Base-by-base conservation (phyloP, 805 yeast species). In the Lipomyces orientalis region DNA sequence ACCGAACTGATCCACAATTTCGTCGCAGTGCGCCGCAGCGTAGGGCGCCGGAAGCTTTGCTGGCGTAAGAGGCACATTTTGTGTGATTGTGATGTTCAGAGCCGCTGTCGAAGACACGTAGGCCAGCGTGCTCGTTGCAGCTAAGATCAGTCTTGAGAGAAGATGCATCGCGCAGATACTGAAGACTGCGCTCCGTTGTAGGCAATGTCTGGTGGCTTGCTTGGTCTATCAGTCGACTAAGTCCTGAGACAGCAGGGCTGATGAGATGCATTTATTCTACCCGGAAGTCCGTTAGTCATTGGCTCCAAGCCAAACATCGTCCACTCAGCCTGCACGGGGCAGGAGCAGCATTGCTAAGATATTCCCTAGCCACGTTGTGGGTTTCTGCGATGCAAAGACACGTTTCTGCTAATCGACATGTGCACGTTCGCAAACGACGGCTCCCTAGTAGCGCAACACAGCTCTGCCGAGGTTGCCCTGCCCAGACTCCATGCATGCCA, bases 21-120 rank as follows among this genome's bases (percentile, higher is more conserved):
- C 33, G 16, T 64, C 66, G 19, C 56, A 60, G 25, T 63, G 43
- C 8, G 65, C 5, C 16, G 66, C 68, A 10, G 58, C 67, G 31
- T 35, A n/a, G 29, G 66, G 61, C 5, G 68, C 49, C n/a, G 66
- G 64, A 52, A 61, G 66, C 60, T 33, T n/a, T 43, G 60, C 62
- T 16, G 62, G 62, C 12, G 60, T n/a, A 43, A 59, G 22, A 19
- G 55, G 64, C 1, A 46, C 62, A 52, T 52, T 19, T 52, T 52
- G 55, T 12, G 7, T 16, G 34, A 52, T 52, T 16, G 59, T 25
- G 34, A 52, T 25, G 22, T 37, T 33, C 37, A 37, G 37, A 6
- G 60, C 60, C 39, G 37, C 59, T 9, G 61, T 19, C 58, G 59
- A 19, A 31, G 59, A 22, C 54, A 52, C 2, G 35, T 25, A 22